phyloP scores from a whole-genome alignment of 768 basidiomycete species.

The Boletus edulis region DNA sequence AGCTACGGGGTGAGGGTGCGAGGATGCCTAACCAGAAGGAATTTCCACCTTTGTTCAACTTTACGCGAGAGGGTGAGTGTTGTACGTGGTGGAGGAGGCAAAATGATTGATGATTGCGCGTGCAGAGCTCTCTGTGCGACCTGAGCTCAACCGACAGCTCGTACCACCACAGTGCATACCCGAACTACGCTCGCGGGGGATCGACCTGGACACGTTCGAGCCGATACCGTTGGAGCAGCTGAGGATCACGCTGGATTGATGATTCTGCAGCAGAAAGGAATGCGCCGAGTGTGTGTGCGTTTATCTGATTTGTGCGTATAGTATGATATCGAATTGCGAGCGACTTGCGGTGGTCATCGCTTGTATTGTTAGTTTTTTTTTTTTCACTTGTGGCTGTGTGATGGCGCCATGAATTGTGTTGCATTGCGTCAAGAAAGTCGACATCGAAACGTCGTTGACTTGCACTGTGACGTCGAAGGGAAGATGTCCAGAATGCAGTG shows the following conservation, averaged over 20 bases:
- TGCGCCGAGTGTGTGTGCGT: constrained; percentile 15
- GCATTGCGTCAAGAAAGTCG: constrained; percentile 18
- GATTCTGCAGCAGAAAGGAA: constrained; percentile 28
- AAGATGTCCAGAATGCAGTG: constrained; percentile 37
- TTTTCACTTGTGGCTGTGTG: constrained; percentile 16
- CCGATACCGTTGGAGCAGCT: constrained; percentile 97
- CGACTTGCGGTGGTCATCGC: constrained; percentile 21
- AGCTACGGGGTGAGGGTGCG: constrained; percentile 84
- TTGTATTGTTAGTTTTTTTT: constrained; percentile 26
- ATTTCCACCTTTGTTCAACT: constrained; percentile 92
- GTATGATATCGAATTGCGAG: constrained; percentile 35
- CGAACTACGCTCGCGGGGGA: constrained; percentile 81
- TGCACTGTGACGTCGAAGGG: background rate
- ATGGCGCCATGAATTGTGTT: constrained; percentile 34
- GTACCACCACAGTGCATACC: constrained; percentile 89
- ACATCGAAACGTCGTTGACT: background rate
- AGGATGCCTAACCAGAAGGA: constrained; percentile 98
- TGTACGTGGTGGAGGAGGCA: background rate
- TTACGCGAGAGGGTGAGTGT: constrained; percentile 87
- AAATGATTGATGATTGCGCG: constrained; percentile 6
- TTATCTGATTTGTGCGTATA: constrained; percentile 36
- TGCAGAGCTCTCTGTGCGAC: constrained; percentile 92
- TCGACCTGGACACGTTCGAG: constrained; percentile 87
- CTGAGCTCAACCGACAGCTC: constrained; percentile 88
- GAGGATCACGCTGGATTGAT: constrained; percentile 90